A percentile compares a stretch with the other conserved stretches of the same genome.
phyloP scores from a whole-genome alignment of 1,284 basidiomycete genomes.

The Nidula niveotomentosa region DNA sequence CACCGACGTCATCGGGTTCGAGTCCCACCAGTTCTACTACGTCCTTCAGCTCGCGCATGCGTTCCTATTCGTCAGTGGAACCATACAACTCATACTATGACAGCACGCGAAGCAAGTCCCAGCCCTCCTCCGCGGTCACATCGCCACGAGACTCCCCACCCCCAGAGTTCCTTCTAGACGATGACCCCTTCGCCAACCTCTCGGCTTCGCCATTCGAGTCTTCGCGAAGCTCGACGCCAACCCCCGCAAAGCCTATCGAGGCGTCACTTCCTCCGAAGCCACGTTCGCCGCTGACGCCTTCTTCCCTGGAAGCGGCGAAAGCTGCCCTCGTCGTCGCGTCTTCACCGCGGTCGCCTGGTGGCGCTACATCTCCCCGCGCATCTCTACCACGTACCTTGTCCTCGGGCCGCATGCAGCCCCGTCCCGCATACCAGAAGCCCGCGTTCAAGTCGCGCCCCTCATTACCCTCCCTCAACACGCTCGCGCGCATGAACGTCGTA shows the following conservation, averaged over 20 bases:
- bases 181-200: constrained; percentile 70
- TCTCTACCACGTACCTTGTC: constrained; percentile 28
- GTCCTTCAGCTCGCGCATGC: constrained; percentile 6
- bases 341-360: constrained; percentile 6
- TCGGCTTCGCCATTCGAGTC: constrained; percentile 21
- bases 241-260: constrained; percentile 14
- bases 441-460: constrained; percentile 62
- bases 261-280: constrained; percentile 13
- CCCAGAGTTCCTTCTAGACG: constrained; percentile 53
- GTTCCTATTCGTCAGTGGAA: constrained; percentile 9
- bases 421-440: constrained; percentile 57
- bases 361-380: constrained; percentile 10
- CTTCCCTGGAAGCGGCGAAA: constrained; percentile 1
- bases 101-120: constrained; percentile 8
- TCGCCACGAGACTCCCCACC: constrained; percentile 28
- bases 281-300: constrained; percentile 6
- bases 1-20: constrained; percentile 2
- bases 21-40: background rate
- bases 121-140: constrained; percentile 4
- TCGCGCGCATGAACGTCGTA: constrained; percentile 55
- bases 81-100: constrained; percentile 5
- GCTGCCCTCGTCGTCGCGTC: background rate
- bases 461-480: constrained; percentile 60
- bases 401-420: constrained; percentile 33
- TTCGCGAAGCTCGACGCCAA: constrained; percentile 10